Base-by-base conservation (phyloP, 352 stramenopile genomes). In the Heterotrichella gracilis region DNA sequence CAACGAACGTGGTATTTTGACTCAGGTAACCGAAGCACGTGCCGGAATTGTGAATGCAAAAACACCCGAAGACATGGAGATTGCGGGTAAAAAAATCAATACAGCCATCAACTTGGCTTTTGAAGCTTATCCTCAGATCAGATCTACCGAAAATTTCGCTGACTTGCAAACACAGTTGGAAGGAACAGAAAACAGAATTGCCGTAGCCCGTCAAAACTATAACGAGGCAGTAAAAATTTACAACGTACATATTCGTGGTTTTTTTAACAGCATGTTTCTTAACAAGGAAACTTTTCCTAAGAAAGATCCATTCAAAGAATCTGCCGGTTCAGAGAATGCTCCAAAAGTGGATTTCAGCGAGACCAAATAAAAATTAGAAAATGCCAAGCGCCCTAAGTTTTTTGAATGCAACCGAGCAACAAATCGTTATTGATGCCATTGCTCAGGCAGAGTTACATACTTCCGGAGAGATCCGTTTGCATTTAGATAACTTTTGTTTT, bases 241-340 rank as follows among this genome's bases (percentile, higher is more conserved):
- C 41, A 66, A 66, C 23, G 1, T 4, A 9, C 41, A 9, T 1
- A 9, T 9, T 22, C 41, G 41, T 4, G 2, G 2, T 66, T 66
- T 66, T 22, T 9, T 9, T 2, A 66, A 2, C 41, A 66, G 9
- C 41, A 53, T 53, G 32, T 53, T 53, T n/a, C 32, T 53, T 9
- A 53, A 53, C n/a, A 53, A 53, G 32, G 32, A 53, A 53, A 53
- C 32, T 53, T 53, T 53, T 53, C 32, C 32, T 17, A 53, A 53
- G n/a, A 53, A 53, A n/a, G 32, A 53, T 9, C 32, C 32, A n/a
- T 53, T 53, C 32, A 53, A 53, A 53, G 32, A 53, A 53, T 17
- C 9, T n/a, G 32, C 32, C 9, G 32, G 32, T 53, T 53, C 41
- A 24, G 41, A 66, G 23, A 66, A 2, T 22, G 41, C 41, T 1